Base-by-base conservation (phyloP, 805 yeast genomes). In the Metschnikowia koreensis region DNA sequence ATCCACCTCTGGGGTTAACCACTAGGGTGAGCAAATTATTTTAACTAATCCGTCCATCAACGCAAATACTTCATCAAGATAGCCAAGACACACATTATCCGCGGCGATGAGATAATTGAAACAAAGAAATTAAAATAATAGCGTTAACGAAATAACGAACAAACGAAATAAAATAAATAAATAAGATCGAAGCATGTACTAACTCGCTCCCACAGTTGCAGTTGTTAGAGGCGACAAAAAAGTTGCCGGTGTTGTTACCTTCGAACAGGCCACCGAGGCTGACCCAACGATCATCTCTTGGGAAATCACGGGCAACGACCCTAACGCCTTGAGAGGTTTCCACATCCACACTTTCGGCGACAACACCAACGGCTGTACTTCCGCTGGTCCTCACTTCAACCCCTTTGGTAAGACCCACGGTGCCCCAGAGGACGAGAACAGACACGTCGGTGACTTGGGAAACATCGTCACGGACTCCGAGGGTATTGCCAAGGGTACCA, bases 301-400 rank as follows among this genome's bases (percentile, higher is more conserved):
- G 84, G 96, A 93, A 66, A 88, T 94, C 68, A 66, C 82, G 52
- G 99, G 99, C 71, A 89, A 91, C 75, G 85, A 83, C 60, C 78
- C 97, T 55, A 86, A 89, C 66, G 93, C 97, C 47, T 76, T 81
- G 69, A 86, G 96, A 75, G 99, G 99, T 48, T 93, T 94, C 97
- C 99, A 94, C 81, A 78, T 94, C 69, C 99, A 94, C 76, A 87
- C 89, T 69, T 94, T 94, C 67, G 99, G 99, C 78, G 99, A 94
- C 80, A 90, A 89, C 84, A 90, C 99, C 76, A 94, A 94, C 73
- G 99, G 99, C 61, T 94, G 99, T 79, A 93, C 97, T 55, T 89
- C 97, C 60, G 97, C 97, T 50, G 97, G 97, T 68, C 97, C 97
- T 54, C 97, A 92, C 78, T 91, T 90, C 83, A 75, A 92, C 82